Base-by-base conservation (phyloP, 169 alveolate species). In the Eimeria maxima region DNA sequence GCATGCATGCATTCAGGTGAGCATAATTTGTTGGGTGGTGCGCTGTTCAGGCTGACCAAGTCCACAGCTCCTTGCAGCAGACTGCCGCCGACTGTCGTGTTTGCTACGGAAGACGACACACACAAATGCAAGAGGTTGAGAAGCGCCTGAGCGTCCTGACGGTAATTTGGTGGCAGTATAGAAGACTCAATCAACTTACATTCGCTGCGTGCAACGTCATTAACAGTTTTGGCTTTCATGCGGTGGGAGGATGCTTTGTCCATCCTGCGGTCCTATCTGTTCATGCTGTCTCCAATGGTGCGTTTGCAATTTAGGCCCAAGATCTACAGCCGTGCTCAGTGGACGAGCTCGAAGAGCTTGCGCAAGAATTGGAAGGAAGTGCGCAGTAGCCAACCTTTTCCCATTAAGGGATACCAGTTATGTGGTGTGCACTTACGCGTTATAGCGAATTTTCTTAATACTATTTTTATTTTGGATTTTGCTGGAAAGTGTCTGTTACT, bases 321-420 rank as follows among this genome's bases (percentile, higher is more conserved):
- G 90, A 69, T 16, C 90, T 94, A 5, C 74, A 76, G 22, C 89
- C 94, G 7, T 94, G 96, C 42, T 83, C 96, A n/a, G 88, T 89
- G 47, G 96, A 83, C 63, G 96, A 94, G 90, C 87, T 94, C 16
- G 96, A 94, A 69, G 96, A 94, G 55, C 94, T 94, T 50, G 96
- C 96, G 14, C 96, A 94, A 42, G 96, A 94, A 53, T 73, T 94
- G 38, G 96, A 94, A 81, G 93, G 94, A 50, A 84, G 96, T 94
- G 71, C 38, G 96, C 33, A 53, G 57, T 45, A 76, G 65, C 88
- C 29, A 27, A 33, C 18, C 76, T 5, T 18, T 73, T 73, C 53
- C 27, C 55, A n/a, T 6, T 71, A 29, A 73, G 3, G 18, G 42
- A 13, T 73, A 53, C 33, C 27, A 38, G 4, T 38, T 73, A 53